Conservation (phyloP, 2,329 filamentous ascomycete species). For the Beauveria sp. region DNA sequence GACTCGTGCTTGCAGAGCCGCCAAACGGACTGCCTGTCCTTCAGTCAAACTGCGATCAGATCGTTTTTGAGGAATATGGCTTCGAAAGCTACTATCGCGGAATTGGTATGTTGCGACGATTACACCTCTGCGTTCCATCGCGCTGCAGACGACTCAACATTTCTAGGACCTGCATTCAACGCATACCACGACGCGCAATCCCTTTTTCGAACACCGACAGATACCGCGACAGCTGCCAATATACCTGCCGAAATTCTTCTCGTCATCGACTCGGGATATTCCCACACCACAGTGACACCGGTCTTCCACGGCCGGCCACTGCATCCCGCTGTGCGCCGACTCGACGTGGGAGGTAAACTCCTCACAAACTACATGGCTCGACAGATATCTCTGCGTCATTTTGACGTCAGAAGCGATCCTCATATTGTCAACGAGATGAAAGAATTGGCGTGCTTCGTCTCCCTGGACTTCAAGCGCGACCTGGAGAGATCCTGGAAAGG, state of each 20-base stretch:
- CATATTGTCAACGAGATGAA: constrained; percentile 96
- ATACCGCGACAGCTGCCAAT: constrained; percentile 31
- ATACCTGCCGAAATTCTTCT: constrained; percentile 73
- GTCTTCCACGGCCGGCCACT: constrained; percentile 73
- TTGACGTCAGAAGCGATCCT: constrained; percentile 90
- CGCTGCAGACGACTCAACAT: constrained; percentile 6
- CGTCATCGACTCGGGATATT: constrained; percentile 86
- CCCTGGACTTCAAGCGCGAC: constrained; percentile 65
- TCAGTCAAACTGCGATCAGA: constrained; percentile 88
- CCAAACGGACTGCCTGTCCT: constrained; percentile 74
- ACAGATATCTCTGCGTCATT: constrained; percentile 81
- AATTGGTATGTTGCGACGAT: constrained; percentile 41
- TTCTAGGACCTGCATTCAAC: constrained; percentile 62
- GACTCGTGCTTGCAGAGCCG: constrained; percentile 76
- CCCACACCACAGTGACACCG: constrained; percentile 84
- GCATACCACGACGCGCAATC: constrained; percentile 72
- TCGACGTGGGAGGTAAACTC: constrained; percentile 88
- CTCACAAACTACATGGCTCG: constrained; percentile 90
- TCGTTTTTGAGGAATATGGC: constrained; percentile 95
- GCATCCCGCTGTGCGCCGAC: constrained; percentile 71
- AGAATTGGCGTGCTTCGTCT: constrained; percentile 79
- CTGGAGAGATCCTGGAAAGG: constrained; percentile 82
- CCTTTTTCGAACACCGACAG: constrained; percentile 55
- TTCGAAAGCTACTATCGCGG: constrained; percentile 80
- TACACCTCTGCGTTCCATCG: no score